A percentile compares a stretch with the other conserved stretches of the same genome.
phyloP scores from a whole-genome alignment of 2,329 filamentous ascomycete genomes.

The Arthroderma uncinatum region DNA sequence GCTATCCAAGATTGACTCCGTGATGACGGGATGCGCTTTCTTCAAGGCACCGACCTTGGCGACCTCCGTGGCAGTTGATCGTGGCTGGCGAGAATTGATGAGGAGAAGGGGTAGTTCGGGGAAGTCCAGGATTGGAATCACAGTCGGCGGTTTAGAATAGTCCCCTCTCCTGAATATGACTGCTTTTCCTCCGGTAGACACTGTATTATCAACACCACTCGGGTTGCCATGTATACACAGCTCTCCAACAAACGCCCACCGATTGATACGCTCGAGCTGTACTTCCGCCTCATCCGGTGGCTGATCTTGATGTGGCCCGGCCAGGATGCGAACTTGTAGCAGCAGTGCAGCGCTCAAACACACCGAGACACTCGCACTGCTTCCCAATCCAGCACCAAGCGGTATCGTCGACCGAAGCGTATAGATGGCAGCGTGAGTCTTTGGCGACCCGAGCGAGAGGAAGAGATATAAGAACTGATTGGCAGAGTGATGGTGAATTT shows the following conservation, averaged over 20 bases:
- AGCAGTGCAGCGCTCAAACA: slow-evolving; percentile 68
- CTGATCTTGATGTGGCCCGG: slow-evolving; percentile 85
- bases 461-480: slow-evolving; percentile 78
- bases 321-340: slow-evolving; percentile 73
- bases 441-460: slow-evolving; percentile 63
- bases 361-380: slow-evolving; percentile 74
- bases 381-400: slow-evolving; percentile 75
- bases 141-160: slow-evolving; percentile 63
- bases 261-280: slow-evolving; percentile 90
- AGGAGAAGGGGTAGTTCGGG: slow-evolving; percentile 83
- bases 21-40: slow-evolving; percentile 60
- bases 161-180: slow-evolving; percentile 78
- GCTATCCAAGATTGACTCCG: slow-evolving; percentile 68
- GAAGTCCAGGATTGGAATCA: slow-evolving; percentile 71
- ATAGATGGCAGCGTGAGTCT: slow-evolving; percentile 66
- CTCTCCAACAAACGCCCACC: slow-evolving; percentile 94
- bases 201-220: slow-evolving; percentile 93
- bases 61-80: slow-evolving; percentile 76
- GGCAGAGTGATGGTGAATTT: slow-evolving; percentile 73
- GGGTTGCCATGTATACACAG: slow-evolving; percentile 97
- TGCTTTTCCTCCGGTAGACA: slow-evolving; percentile 84
- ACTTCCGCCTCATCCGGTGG: slow-evolving; percentile 73
- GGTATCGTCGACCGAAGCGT: slow-evolving; percentile 79
- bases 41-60: slow-evolving; percentile 70
- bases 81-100: slow-evolving; percentile 77